Evolutionary conservation across 495 filamentous ascomycete species (phyloP), one percentile per base, ranked within the genome.

Genomic region (Penicillium lividum): DNA sequence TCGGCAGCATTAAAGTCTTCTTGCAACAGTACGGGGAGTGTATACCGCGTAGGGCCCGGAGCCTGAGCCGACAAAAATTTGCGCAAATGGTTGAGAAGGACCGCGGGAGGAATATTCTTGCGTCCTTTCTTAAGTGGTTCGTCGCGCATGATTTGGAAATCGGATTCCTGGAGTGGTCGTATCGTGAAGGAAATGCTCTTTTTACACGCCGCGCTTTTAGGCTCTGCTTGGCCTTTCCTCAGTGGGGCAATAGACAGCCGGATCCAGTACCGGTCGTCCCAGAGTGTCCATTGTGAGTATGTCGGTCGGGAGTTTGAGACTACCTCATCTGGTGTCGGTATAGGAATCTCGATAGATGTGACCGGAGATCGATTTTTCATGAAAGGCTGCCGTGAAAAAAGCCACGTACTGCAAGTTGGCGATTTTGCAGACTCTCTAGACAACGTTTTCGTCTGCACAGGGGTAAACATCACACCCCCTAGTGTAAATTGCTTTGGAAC

Each of bases 241-340:
- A 0, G 38, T 3, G 64, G 58, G 45, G 15, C 28, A 13, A 67
- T 9, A 54, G 66, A 60, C 10, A 91, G 42, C 4, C 86, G 82
- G 36, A 96, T 73, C 93, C 93, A 98, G 75, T 82, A 96, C 8
- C 93, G 82, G 9, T 87, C 82, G 68, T 98, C 93, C 82, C 85
- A 97, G 1, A 94, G 75, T 3, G 33, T 59, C 72, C 75, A 74
- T 1, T 63, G 61, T 0, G 68, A 60, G 18, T 58, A 63, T 16
- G n/a, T 45, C 46, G 27, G 38, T 13, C 18, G 4, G 34, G 34
- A 16, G 16, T 22, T 40, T 28, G 54, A 33, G 42, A 10, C n/a
- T 8, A 36, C 9, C 5, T 50, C 47, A 6, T 6, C 10, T 8
- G 22, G n/a, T 16, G 38, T 30, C 13, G 44, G 27, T 3, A 58